Conservation (phyloP, 306 rosid species). For the Casuarina equisetifolia region DNA sequence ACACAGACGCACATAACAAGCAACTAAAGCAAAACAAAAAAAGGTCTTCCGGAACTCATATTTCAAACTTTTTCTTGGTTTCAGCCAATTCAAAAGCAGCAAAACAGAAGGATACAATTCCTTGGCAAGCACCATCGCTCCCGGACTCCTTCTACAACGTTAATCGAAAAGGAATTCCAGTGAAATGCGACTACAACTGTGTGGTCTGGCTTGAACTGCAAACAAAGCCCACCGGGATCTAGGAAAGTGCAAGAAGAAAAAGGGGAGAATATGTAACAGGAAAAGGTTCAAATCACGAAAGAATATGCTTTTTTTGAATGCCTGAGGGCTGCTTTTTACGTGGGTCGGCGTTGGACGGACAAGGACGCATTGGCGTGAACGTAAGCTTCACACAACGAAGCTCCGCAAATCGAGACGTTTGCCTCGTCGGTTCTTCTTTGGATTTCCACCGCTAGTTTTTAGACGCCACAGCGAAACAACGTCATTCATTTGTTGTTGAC, state of each 20-base stretch:
- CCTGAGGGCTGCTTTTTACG: no score
- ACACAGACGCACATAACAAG: neutral
- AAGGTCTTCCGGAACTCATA: no score
- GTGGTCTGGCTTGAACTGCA: neutral
- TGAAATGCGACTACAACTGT: neutral
- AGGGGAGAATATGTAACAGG: neutral
- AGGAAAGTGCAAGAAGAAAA: neutral
- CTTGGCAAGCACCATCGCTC: slow-evolving; percentile 42
- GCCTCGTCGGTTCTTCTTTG: no score
- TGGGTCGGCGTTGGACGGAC: neutral
- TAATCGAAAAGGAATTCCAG: neutral
- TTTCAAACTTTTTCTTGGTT: neutral
- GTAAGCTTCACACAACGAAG: neutral
- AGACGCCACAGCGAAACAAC: no score
- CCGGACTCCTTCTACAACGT: neutral
- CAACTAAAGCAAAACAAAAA: neutral
- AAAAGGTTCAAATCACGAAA: neutral
- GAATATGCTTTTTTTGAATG: neutral
- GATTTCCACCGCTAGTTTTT: no score
- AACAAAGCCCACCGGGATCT: neutral
- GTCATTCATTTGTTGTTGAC: no score
- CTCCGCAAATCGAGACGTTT: no score
- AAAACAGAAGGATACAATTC: slow-evolving; percentile 45
- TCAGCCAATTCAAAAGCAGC: neutral
- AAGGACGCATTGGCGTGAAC: neutral